These are phyloP conservation scores for Exophiala phaeomuriformis DNA, from an alignment of 2,329 filamentous ascomycete genomes.

Conservation along the genomic window DNA sequence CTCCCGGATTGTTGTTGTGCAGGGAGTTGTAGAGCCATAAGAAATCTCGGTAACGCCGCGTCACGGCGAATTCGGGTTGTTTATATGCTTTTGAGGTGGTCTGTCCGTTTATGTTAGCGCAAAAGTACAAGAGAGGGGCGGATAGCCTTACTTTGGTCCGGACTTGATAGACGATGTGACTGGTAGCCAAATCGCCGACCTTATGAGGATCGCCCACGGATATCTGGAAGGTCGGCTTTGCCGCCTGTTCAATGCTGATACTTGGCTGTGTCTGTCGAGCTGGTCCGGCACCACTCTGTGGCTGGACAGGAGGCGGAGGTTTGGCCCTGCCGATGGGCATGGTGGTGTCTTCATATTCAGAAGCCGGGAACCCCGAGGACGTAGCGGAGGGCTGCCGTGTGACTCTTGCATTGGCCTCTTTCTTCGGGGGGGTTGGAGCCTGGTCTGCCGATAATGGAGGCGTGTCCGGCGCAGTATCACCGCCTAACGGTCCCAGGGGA, in stretches of 20 bases:
- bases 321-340: slow-evolving; percentile 55
- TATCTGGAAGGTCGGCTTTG: slow-evolving; percentile 86
- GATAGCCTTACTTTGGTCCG: slow-evolving; percentile 65
- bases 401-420: slow-evolving; percentile 44
- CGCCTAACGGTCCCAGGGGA: slow-evolving; percentile 54
- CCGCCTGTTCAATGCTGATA: slow-evolving; percentile 84
- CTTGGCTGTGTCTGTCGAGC: slow-evolving; percentile 61
- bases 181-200: slow-evolving; percentile 91
- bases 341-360: slow-evolving; percentile 64
- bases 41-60: slow-evolving; percentile 90
- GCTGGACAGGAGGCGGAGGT: slow-evolving; percentile 54
- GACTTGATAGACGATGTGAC: slow-evolving; percentile 95
- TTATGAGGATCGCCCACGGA: slow-evolving; percentile 94
- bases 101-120: slow-evolving; percentile 54
- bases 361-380: slow-evolving; percentile 53
- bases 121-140: no score
- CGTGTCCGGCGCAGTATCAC: slow-evolving; percentile 28
- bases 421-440: slow-evolving; percentile 53
- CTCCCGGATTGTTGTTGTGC: slow-evolving; percentile 87
- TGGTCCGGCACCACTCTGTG: slow-evolving; percentile 37
- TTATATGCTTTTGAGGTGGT: slow-evolving; percentile 95
- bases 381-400: slow-evolving; percentile 30
- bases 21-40: slow-evolving; percentile 95
- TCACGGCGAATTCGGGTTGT: slow-evolving; percentile 86
- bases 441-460: slow-evolving; percentile 41